Base-by-base conservation (phyloP, 2,329 filamentous ascomycete genomes). In the Acephala macrosclerotiorum region DNA sequence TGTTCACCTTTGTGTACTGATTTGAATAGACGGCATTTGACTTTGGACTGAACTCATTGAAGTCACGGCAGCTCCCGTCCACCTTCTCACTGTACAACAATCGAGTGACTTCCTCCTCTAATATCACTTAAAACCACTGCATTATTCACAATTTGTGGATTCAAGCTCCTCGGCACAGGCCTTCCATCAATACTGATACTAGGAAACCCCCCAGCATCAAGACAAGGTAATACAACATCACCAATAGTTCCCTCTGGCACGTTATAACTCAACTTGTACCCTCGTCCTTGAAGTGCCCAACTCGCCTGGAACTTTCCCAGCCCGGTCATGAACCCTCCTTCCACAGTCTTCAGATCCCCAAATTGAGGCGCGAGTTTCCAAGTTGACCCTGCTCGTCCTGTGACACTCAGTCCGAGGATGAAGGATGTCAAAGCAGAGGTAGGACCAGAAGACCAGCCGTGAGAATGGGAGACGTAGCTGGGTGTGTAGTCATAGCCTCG, bases 361-460 rank as follows among this genome's bases (percentile, higher is more conserved):
- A 79, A 77, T 64, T 80, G 78, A 26, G 80, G 80, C 58, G 76
- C 77, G 22, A 82, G 73, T 62, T 70, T 69, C 78, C 79, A 81
- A 8, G 69, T 74, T 36, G 71, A 70, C 0, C 80, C 80, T 33
- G 72, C 75, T 5, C 74, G 74, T 6, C 73, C 72, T 0, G 75
- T 77, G 42, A 83, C 70, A 45, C 64, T 71, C 1, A 84, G 72
- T 6, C 83, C 83, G 12, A 84, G 73, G 14, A 83, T 72, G 51
- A 77, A 78, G 63, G 80, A 77, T 1, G 80, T 82, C 59, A 84
- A 71, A 1, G 81, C 80, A 35, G 77, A 79, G 3, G 82, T 82
- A 9, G 83, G 83, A 0, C 82, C 83, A 0, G 79, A 79, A 38
- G 78, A 79, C 82, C 83, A 85, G 11, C 82, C 82, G 69, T 85